Conservation (phyloP, 805 yeast species). For the Dipodascus geniculatus region DNA sequence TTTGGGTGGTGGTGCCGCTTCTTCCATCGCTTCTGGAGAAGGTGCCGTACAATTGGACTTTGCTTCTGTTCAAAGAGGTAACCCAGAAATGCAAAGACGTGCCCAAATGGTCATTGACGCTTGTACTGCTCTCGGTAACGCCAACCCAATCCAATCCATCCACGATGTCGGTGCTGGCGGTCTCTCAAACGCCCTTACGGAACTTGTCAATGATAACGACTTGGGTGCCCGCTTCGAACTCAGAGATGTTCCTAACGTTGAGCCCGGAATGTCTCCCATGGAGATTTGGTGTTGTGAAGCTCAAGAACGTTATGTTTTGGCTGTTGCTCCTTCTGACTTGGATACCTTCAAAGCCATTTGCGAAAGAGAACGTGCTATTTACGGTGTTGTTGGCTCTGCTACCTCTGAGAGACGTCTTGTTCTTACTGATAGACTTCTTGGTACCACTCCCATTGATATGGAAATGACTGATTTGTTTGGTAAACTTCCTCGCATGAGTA, state of each 20-base stretch:
- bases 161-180: conserved; percentile 99
- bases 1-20: conserved; percentile 99
- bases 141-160: conserved; percentile 79
- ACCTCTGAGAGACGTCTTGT: conserved; percentile 75
- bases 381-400: conserved; percentile 91
- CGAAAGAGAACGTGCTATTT: conserved; percentile 92
- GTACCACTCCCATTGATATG: conserved; percentile 84
- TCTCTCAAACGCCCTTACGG: conserved; percentile 92
- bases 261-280: conserved; percentile 98
- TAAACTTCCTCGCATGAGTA: conserved; percentile 91
- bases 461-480: conserved; percentile 94
- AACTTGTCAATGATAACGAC: conserved; percentile 92
- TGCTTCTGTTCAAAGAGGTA: conserved; percentile 98
- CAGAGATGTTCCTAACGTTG: conserved; percentile 79
- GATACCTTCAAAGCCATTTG: conserved; percentile 66
- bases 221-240: conserved; percentile 90
- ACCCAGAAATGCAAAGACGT: conserved; percentile 98
- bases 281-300: conserved; percentile 99
- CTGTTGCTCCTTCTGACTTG: conserved; percentile 72
- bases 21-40: conserved; percentile 91
- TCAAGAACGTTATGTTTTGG: conserved; percentile 94
- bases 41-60: conserved; percentile 94
- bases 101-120: conserved; percentile 97
- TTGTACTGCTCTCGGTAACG: conserved; percentile 70
- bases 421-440: conserved; percentile 65